Conservation (phyloP, 331 rosid genomes). For the Phaseolus coccineus region DNA sequence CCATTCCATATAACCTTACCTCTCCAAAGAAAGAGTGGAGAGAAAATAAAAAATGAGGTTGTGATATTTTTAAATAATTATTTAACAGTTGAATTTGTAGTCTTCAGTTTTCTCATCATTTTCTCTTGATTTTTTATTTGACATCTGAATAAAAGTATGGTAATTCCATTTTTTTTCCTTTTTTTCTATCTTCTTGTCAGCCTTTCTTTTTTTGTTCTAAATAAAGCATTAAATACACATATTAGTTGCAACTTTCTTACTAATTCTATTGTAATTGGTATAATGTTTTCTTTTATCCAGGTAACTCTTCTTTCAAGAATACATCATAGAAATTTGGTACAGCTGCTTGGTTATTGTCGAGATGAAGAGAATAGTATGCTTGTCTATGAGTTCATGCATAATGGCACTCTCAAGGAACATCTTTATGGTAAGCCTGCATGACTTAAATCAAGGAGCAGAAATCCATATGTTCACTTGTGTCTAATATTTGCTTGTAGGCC, state of each 20-base stretch:
- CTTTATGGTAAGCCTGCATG: conserved; percentile 77
- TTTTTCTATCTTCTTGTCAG: background rate
- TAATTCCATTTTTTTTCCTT: background rate
- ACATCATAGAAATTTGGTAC: conserved; percentile 96
- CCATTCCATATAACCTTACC: background rate
- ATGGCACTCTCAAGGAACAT: conserved; percentile 99
- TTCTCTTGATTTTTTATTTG: background rate
- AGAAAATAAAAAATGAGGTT: background rate
- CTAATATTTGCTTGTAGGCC: conserved; percentile 55
- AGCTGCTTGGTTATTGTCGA: conserved; percentile 88
- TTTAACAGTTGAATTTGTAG: conserved; percentile 10
- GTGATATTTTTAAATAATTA: conserved; percentile 12
- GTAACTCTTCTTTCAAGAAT: conserved; percentile 96
- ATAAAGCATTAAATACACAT: conserved; percentile 20
- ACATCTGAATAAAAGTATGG: background rate
- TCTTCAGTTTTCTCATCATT: background rate
- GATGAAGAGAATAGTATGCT: conserved; percentile 85
- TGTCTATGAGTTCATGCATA: conserved; percentile 96
- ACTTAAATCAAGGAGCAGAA: conserved; percentile 31
- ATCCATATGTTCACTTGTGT: conserved; percentile 37
- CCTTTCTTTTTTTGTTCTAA: conserved; percentile 6
- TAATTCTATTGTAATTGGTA: conserved; percentile 1
- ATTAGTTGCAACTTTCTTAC: conserved; percentile 3
- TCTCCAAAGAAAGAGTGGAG: conserved; percentile 3
- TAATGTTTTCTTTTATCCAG: conserved; percentile 56